A percentile compares a stretch with the other conserved stretches of the same genome.
Conservation (phyloP, 257 asterid species). For the Gentiana dahurica region DNA sequence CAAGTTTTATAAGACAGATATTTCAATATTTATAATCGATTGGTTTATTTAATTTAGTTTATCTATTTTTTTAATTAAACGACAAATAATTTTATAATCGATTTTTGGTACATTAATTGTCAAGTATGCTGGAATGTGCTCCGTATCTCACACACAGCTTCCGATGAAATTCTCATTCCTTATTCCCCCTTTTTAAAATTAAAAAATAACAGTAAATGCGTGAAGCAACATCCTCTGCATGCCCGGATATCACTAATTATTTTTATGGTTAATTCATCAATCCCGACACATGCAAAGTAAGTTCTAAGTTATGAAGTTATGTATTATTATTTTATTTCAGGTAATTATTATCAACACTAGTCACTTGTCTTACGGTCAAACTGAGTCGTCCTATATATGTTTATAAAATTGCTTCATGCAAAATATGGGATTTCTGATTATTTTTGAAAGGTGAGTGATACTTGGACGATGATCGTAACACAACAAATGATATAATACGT, state of each 20-base stretch:
- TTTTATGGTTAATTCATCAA: not conserved
- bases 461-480: not conserved
- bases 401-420: not conserved
- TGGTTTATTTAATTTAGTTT: constrained; percentile 8
- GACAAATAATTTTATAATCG: constrained; percentile 2
- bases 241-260: constrained; percentile 8
- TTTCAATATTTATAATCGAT: not conserved
- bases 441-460: not conserved
- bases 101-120: constrained; percentile 3
- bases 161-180: constrained; percentile 18
- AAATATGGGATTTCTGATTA: not conserved
- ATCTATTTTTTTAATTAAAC: constrained; percentile 11
- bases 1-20: constrained; percentile 16
- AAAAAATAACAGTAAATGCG: constrained; percentile 41
- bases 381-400: constrained; percentile 1
- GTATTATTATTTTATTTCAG: not conserved
- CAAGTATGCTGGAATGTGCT: constrained; percentile 46
- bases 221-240: constrained; percentile 72
- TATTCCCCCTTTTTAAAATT: too few species aligned
- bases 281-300: constrained; percentile 19
- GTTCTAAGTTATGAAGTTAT: constrained; percentile 12
- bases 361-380: constrained; percentile 19
- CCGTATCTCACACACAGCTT: constrained; percentile 29
- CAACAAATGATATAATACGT: not conserved
- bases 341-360: constrained; percentile 17